phyloP scores from a whole-genome alignment of 2,329 filamentous ascomycete genomes.

The Coniella lustricola region DNA sequence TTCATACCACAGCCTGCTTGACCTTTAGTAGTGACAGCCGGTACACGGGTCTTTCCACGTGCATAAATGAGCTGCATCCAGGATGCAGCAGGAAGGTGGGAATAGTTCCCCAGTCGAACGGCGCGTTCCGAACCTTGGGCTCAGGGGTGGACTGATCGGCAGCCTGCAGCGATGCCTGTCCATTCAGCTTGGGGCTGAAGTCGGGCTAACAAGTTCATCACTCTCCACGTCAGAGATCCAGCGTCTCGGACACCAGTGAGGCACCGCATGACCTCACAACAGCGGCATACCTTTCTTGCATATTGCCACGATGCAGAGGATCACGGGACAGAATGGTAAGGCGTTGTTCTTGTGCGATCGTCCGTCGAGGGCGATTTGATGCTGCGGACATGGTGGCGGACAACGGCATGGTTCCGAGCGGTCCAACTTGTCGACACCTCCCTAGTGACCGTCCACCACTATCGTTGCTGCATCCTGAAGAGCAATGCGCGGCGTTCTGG shows the following conservation, averaged over 20 bases:
- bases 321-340: conserved; percentile 6
- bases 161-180: background rate
- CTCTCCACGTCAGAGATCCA: background rate
- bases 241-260: background rate
- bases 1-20: background rate
- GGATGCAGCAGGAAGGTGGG: background rate
- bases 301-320: conserved; percentile 2
- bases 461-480: background rate
- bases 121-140: background rate
- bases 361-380: background rate
- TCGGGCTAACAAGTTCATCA: background rate
- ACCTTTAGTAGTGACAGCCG: background rate
- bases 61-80: background rate
- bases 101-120: background rate
- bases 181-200: background rate
- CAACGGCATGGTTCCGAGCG: background rate
- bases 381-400: background rate
- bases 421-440: background rate
- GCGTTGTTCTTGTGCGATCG: background rate
- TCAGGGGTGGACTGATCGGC: background rate
- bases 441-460: background rate
- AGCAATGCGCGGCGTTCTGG: background rate
- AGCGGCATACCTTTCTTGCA: conserved; percentile 4
- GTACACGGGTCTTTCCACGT: too few species aligned
- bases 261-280: conserved; percentile 9